Percentiles rank a stretch among this genome's conserved stretches.
Evolutionary conservation across 305 asterid species (phyloP).

Genomic region (Fraxinus ornus): DNA sequence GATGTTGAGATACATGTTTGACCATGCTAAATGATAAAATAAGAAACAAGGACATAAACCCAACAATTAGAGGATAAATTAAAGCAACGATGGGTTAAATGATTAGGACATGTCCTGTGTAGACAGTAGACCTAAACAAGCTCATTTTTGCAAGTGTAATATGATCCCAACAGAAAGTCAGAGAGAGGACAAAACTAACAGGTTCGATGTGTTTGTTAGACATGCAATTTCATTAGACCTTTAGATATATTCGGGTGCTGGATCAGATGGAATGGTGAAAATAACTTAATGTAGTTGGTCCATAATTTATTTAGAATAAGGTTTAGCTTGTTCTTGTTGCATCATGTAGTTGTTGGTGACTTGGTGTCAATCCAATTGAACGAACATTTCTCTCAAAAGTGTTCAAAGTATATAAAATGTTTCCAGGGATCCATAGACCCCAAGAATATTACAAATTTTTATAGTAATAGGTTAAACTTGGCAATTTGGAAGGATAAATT

Average conservation of each 20-base stretch:
- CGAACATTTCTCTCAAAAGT: not conserved
- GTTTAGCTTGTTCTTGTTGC: not conserved
- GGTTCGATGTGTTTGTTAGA: not conserved
- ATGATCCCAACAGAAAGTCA: not conserved
- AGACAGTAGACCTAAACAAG: not conserved
- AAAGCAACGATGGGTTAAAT: not conserved
- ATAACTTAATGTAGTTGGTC: not conserved
- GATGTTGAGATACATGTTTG: not conserved
- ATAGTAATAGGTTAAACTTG: not conserved
- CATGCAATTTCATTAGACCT: not conserved
- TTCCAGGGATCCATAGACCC: not conserved
- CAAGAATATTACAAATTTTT: not conserved
- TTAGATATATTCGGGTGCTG: not conserved
- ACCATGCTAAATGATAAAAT: not conserved
- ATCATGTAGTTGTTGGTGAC: not conserved
- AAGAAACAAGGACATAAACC: not conserved
- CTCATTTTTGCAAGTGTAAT: not conserved
- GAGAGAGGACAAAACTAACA: not conserved
- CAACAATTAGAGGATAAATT: not conserved
- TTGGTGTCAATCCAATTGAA: not conserved
- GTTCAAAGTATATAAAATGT: not conserved
- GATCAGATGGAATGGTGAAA: not conserved
- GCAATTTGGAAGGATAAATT: conserved; percentile 1
- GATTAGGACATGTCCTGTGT: not conserved
- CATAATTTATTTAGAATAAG: not conserved